Evolutionary conservation across 139 green algal species (phyloP).

Genomic region (Ettlia oleoabundans): DNA sequence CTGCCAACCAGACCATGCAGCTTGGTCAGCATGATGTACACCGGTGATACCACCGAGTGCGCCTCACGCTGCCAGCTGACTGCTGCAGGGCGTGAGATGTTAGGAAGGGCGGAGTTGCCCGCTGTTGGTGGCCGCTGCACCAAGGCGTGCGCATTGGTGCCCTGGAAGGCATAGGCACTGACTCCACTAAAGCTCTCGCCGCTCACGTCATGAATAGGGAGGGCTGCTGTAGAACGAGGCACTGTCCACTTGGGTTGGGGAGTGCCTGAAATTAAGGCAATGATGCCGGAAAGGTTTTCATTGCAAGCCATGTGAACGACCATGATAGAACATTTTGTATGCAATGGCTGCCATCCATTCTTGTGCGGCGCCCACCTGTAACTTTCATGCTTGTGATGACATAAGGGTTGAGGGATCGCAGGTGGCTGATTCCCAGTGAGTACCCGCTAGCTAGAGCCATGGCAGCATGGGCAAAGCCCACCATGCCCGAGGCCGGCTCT

Average conservation of each 20-base stretch:
- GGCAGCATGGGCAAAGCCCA: constrained; percentile 48
- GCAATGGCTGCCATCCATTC: no score
- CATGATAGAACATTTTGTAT: no score
- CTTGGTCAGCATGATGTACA: constrained; percentile 37
- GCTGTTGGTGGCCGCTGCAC: constrained; percentile 29
- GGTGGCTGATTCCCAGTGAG: constrained; percentile 69
- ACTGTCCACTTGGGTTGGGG: constrained; percentile 16
- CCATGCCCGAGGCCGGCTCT: constrained; percentile 84
- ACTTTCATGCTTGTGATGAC: constrained; percentile 49
- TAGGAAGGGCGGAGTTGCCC: not conserved
- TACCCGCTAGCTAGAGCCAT: constrained; percentile 35
- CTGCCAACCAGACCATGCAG: not conserved
- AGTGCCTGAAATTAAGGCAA: no score
- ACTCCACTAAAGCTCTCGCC: constrained; percentile 43
- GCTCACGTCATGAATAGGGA: not conserved
- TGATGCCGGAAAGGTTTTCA: no score
- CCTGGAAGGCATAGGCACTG: constrained; percentile 73
- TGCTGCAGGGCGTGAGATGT: not conserved
- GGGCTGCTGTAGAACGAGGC: constrained; percentile 3
- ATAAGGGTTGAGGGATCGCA: constrained; percentile 75
- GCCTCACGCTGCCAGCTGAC: constrained; percentile 17
- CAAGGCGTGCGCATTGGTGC: constrained; percentile 75
- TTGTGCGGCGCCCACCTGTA: no score
- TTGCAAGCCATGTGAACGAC: no score
- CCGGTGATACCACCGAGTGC: constrained; percentile 28